phyloP scores from a whole-genome alignment of 2,329 filamentous ascomycete genomes.

The Huntiella omanensis region DNA sequence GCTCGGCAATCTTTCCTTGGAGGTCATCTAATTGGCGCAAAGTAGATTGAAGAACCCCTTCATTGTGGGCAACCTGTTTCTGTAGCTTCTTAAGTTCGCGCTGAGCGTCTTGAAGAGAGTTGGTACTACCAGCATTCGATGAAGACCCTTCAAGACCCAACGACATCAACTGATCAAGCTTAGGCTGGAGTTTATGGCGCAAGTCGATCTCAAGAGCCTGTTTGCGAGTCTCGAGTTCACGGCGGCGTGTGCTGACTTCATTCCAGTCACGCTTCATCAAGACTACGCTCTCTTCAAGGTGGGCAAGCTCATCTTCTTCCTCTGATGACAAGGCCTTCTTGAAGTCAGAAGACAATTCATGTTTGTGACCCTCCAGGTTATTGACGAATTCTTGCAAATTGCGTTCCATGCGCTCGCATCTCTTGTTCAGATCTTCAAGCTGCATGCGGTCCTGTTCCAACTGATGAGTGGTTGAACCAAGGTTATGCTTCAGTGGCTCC shows the following conservation, averaged over 20 bases:
- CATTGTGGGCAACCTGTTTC: slow-evolving; percentile 46
- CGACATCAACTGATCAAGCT: slow-evolving; percentile 67
- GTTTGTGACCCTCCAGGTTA: slow-evolving; percentile 56
- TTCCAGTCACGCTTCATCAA: slow-evolving; percentile 60
- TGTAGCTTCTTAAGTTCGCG: slow-evolving; percentile 64
- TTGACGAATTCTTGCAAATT: slow-evolving; percentile 61
- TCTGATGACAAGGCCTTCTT: slow-evolving; percentile 68
- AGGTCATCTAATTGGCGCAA: slow-evolving; percentile 47
- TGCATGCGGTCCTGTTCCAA: slow-evolving; percentile 55
- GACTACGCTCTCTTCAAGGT: slow-evolving; percentile 48
- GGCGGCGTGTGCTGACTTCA: slow-evolving; percentile 51
- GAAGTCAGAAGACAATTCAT: slow-evolving; percentile 70
- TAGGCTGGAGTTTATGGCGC: slow-evolving; percentile 71
- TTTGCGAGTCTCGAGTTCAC: slow-evolving; percentile 65
- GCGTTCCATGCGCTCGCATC: slow-evolving; percentile 50
- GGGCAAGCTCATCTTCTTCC: slow-evolving; percentile 69
- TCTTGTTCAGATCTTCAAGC: slow-evolving; percentile 47
- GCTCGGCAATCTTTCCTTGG: slow-evolving; percentile 31
- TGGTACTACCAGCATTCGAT: slow-evolving; percentile 16
- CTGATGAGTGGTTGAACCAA: slow-evolving; percentile 55
- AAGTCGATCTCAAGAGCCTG: slow-evolving; percentile 71
- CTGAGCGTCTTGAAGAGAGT: slow-evolving; percentile 57
- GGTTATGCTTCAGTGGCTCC: slow-evolving; percentile 57
- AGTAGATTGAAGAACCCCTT: slow-evolving; percentile 51
- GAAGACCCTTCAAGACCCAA: slow-evolving; percentile 48